Evolutionary conservation across 164 flowering plant species (phyloP).

Genomic region (Tinospora cordifolia): DNA sequence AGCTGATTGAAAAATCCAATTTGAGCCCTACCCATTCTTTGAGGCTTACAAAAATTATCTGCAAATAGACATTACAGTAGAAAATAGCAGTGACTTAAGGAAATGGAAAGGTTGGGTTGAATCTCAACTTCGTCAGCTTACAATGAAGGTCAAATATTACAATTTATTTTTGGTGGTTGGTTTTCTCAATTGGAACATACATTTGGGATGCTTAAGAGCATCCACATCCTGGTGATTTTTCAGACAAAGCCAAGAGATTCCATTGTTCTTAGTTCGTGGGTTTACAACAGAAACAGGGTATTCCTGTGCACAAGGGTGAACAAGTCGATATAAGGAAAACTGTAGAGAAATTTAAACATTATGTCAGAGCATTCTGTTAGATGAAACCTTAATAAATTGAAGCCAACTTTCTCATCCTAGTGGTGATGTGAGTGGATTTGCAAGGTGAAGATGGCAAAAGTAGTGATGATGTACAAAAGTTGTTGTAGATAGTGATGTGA

Average conservation of each 20-base stretch:
- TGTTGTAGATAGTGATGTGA: too few species aligned
- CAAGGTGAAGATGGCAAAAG: too few species aligned
- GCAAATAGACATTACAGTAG: slow-evolving; percentile 69
- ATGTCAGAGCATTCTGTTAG: slow-evolving; percentile 45
- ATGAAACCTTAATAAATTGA: slow-evolving; percentile 11
- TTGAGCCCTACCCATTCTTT: slow-evolving; percentile 74
- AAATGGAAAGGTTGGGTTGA: slow-evolving; percentile 97
- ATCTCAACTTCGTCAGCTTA: slow-evolving; percentile 79
- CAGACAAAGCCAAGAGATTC: slow-evolving; percentile 45
- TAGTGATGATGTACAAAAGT: too few species aligned
- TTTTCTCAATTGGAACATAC: slow-evolving; percentile 29
- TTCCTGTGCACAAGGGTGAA: slow-evolving; percentile 46
- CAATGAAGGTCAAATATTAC: slow-evolving; percentile 49
- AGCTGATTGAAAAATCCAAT: slow-evolving; percentile 58
- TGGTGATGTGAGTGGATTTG: slow-evolving; percentile 17
- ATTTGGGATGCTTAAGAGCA: slow-evolving; percentile 65
- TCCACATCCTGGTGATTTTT: slow-evolving; percentile 64
- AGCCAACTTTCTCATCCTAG: slow-evolving; percentile 14
- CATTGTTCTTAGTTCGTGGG: slow-evolving; percentile 82
- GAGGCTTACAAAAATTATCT: slow-evolving; percentile 82
- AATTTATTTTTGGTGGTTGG: background rate
- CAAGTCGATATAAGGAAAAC: slow-evolving; percentile 75
- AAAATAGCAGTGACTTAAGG: slow-evolving; percentile 59
- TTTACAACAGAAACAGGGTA: slow-evolving; percentile 65
- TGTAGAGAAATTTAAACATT: slow-evolving; percentile 70